Percentiles rank a stretch among this genome's conserved stretches.
Conservation (phyloP, 768 basidiomycete species). For the Phanerochaete carnosa region DNA sequence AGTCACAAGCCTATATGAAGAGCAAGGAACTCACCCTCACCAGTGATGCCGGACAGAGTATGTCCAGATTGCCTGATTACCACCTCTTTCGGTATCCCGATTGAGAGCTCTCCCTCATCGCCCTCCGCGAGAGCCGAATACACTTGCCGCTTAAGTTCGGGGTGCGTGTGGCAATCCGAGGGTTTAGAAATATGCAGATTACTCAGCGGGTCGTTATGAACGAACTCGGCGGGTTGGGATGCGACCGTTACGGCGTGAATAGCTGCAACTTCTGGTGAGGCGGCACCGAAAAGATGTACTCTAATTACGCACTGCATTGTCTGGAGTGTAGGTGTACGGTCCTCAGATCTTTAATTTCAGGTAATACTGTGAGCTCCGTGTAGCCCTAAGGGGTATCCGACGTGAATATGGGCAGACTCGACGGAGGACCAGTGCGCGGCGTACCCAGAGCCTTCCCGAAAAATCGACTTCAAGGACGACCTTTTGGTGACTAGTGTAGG, state of each 20-base stretch:
- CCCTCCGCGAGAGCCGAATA: conserved; percentile 89
- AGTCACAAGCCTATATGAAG: neutral
- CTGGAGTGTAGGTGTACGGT: conserved; percentile 87
- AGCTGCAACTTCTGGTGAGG: conserved; percentile 35
- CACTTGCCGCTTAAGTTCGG: conserved; percentile 88
- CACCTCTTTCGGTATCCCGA: conserved; percentile 77
- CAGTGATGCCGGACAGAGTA: conserved; percentile 40
- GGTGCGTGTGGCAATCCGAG: conserved; percentile 82
- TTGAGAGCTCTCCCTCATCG: conserved; percentile 93
- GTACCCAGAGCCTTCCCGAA: conserved; percentile 79
- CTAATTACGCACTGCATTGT: conserved; percentile 67
- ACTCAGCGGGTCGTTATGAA: conserved; percentile 71
- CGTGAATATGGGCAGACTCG: conserved; percentile 13
- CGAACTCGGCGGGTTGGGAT: conserved; percentile 71
- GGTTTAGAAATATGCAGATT: conserved; percentile 62
- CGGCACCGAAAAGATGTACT: conserved; percentile 13
- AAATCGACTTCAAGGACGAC: conserved; percentile 94
- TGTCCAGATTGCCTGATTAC: conserved; percentile 58
- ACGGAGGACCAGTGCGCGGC: conserved; percentile 27
- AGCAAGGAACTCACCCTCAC: conserved; percentile 47
- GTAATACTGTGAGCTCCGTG: conserved; percentile 88
- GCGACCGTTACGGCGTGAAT: conserved; percentile 73
- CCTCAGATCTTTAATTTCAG: conserved; percentile 72
- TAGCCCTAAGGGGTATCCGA: conserved; percentile 59
- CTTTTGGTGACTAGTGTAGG: conserved; percentile 92